Base-by-base conservation (phyloP, 768 basidiomycete species). In the Rhizopogon rudus region DNA sequence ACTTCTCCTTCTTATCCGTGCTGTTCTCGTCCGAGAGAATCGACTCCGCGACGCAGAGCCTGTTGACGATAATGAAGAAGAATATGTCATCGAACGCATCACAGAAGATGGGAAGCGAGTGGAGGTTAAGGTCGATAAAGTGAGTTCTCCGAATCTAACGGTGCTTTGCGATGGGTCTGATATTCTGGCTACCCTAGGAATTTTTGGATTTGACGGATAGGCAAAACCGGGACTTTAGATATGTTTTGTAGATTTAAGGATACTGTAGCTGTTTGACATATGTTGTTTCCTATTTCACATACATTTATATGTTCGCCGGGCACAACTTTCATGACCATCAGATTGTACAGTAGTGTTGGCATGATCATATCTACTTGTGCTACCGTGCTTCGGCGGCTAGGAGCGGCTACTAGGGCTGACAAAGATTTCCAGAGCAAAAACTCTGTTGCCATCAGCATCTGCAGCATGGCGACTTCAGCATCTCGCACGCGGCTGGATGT, bases 181-280 rank as follows among this genome's bases (percentile, higher is more conserved):
- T 22, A 16, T 13, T 20, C 28, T 49, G 13, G 1, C 13, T 33
- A 12, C 37, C 13, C 40, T 51, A 88, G 84, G 86, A 81, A 75
- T 86, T 81, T 65, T 66, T 88, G 70, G 88, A 90, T 63, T 69
- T 89, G 61, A 90, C 88, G 1, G 88, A 90, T 63, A 73, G 69
- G 31, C 83, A 88, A 65, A 89, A 89, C 60, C 76, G 81, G 9
- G 84, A 87, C 52, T 88, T 86, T 69, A 75, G 88, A 71, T 89
- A 88, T 62, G 84, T 88, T 28, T 68, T 88, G 54, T 87, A 68
- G 60, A 14, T 37, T 17, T 16, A 33, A 42, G 20, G 17, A 33
- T 33, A 25, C 25, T 25, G 25, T 25, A 33, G 31, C 8, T 33
- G 31, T 33, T 33, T 7, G 25, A 25, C 25, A 25, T 25, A 25